Base-by-base conservation (phyloP, 495 filamentous ascomycete genomes). In the Sabuloglossum arenarium region DNA sequence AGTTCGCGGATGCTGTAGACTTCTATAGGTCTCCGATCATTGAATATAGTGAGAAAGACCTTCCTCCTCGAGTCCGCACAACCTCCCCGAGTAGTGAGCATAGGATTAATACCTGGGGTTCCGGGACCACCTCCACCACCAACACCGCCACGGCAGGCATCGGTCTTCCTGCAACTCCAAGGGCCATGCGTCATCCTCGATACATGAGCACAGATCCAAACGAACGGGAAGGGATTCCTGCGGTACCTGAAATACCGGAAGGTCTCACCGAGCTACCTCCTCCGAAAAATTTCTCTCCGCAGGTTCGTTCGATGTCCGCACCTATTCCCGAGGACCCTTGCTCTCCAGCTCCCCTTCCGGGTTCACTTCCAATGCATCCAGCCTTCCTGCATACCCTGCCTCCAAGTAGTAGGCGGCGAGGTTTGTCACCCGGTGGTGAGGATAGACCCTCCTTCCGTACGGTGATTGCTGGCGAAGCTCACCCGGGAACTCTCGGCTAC, bases 111-210 rank as follows among this genome's bases (percentile, higher is more conserved):
- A 37, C 30, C 53, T 54, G 53, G 53, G 23, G 23, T 28, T 54
- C 53, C 3, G 53, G 53, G 14, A 11, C 3, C 23, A 21, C 1
- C 16, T 3, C 46, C 14, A 21, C 1, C 16, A 19, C 46, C 14
- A 21, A 50, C 45, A 27, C 6, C 30, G 3, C 23, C 16, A 6
- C 57, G n/a, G 52, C 47, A 11, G 14, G 27, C 14, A 34, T 59
- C 10, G 57, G 57, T 21, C 57, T 59, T 14, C 57, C 57, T 21
- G 53, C 57, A 21, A 59, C 57, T 14, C 57, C 57, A n/a, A 55
- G 52, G 19, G 57, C 57, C 12, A 59, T 59, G 57, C 57, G 53
- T 19, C 57, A 59, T 46, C 57, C 57, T 25, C 31, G 31, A 16
- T 57, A 59, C 57, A 31, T 57, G 43, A 51, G 16, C 25, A 37